These are phyloP conservation scores for Cyclocybe aegerita DNA, from an alignment of 768 basidiomycete genomes.

Conservation along the genomic window DNA sequence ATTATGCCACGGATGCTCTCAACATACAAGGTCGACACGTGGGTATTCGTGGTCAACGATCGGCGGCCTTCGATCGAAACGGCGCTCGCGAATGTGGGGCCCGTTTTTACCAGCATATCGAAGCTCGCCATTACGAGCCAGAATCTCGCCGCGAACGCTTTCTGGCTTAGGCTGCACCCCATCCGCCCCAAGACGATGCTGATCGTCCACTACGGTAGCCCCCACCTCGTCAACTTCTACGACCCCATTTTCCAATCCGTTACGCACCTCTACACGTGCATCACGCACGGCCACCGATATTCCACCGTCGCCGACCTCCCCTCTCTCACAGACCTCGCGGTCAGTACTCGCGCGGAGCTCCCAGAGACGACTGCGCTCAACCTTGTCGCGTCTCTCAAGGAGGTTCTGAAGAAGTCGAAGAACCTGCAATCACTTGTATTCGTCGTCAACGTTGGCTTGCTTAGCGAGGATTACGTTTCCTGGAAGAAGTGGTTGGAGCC, in stretches of 20 bases:
- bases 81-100: slow-evolving; percentile 29
- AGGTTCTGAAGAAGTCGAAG: slow-evolving; percentile 15
- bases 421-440: slow-evolving; percentile 18
- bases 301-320: slow-evolving; percentile 32
- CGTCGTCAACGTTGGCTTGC: slow-evolving; percentile 7
- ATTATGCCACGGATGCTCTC: slow-evolving; percentile 28
- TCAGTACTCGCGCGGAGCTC: slow-evolving; percentile 26
- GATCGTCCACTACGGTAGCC: slow-evolving; percentile 32
- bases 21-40: slow-evolving; percentile 29
- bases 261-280: slow-evolving; percentile 34
- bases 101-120: slow-evolving; percentile 27
- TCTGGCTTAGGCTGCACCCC: slow-evolving; percentile 32
- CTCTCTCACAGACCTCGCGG: slow-evolving; percentile 31
- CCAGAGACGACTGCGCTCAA: slow-evolving; percentile 14
- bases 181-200: slow-evolving; percentile 28
- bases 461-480: slow-evolving; percentile 2
- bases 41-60: slow-evolving; percentile 30
- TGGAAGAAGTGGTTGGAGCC: slow-evolving; percentile 15
- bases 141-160: slow-evolving; percentile 31
- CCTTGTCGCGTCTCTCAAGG: slow-evolving; percentile 13
- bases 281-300: slow-evolving; percentile 26
- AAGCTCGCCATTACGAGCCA: slow-evolving; percentile 33
- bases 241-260: slow-evolving; percentile 32
- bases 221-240: slow-evolving; percentile 30
- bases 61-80: slow-evolving; percentile 31